Conservation (phyloP, 202 grass and related monocot genomes). For the Zoysia matrella region DNA sequence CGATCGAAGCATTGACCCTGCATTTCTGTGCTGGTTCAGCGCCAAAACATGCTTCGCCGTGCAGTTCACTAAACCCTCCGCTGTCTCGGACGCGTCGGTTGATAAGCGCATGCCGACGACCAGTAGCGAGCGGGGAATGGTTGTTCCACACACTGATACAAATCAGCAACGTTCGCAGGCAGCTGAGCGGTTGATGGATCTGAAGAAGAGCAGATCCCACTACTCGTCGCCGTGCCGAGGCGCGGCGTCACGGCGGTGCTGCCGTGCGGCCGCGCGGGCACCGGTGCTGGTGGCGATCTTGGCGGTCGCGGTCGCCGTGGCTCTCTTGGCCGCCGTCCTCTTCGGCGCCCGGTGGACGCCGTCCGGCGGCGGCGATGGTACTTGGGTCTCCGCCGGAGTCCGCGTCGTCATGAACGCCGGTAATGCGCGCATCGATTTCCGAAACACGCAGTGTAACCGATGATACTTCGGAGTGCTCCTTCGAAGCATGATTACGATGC, state of each 20-base stretch:
- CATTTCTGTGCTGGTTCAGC: not conserved
- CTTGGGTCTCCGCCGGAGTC: constrained; percentile 22
- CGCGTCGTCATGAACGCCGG: constrained; percentile 26
- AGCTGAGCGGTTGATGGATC: not conserved
- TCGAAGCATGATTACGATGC: not conserved
- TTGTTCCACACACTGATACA: not conserved
- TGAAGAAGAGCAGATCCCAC: not conserved
- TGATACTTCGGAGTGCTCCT: not conserved
- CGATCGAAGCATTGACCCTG: constrained; percentile 41
- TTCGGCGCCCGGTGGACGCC: constrained; percentile 16
- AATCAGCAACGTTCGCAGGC: not conserved
- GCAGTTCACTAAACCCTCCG: constrained; percentile 18
- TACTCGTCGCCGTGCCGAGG: not conserved
- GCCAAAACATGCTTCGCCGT: not conserved
- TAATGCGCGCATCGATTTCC: not conserved
- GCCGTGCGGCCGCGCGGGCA: not conserved
- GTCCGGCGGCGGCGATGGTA: not conserved
- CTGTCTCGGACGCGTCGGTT: not conserved
- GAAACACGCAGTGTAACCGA: too few relatives aligned
- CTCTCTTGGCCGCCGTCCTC: constrained; percentile 29
- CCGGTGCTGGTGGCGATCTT: not conserved
- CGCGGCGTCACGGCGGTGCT: not conserved
- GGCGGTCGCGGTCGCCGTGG: constrained; percentile 13
- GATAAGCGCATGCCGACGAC: not conserved
- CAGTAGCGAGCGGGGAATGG: not conserved